These are phyloP conservation scores for Rutidosis leptorrhynchoides DNA, from an alignment of 129 eudicot genomes.

Conservation along the genomic window DNA sequence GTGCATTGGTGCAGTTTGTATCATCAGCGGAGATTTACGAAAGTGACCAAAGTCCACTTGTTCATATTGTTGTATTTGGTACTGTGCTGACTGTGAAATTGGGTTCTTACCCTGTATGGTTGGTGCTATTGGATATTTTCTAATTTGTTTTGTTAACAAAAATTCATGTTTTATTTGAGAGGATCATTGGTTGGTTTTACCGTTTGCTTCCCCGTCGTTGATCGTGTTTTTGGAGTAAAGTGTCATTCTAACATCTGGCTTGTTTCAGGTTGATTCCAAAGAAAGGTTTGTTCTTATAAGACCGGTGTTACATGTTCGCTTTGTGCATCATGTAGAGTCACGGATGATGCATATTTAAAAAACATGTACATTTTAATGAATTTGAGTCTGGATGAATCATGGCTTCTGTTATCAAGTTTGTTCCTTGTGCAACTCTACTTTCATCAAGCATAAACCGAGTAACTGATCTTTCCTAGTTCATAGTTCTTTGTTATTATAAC, in stretches of 20 bases:
- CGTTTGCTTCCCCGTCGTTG: neutral
- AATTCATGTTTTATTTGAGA: constrained; percentile 18
- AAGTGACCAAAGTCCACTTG: neutral
- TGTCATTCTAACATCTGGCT: neutral
- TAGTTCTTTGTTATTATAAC: neutral
- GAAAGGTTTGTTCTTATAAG: neutral
- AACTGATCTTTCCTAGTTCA: neutral
- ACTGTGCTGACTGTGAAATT: neutral
- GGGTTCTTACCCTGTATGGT: neutral
- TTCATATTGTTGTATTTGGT: neutral
- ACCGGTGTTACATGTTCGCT: neutral
- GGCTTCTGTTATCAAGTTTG: neutral
- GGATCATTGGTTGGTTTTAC: constrained; percentile 45
- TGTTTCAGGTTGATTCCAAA: neutral
- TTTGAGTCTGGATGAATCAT: neutral
- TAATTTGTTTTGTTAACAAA: neutral
- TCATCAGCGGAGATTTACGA: neutral
- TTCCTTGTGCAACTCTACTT: neutral
- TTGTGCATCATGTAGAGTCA: neutral
- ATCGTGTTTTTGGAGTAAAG: neutral
- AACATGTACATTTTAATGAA: neutral
- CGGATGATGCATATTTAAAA: neutral
- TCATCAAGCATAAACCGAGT: neutral
- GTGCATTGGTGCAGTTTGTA: too few relatives aligned
- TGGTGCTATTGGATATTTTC: neutral